A percentile compares a stretch with the other conserved stretches of the same genome.
Conservation (phyloP, 345 rosid genomes). For the Acer campestre region DNA sequence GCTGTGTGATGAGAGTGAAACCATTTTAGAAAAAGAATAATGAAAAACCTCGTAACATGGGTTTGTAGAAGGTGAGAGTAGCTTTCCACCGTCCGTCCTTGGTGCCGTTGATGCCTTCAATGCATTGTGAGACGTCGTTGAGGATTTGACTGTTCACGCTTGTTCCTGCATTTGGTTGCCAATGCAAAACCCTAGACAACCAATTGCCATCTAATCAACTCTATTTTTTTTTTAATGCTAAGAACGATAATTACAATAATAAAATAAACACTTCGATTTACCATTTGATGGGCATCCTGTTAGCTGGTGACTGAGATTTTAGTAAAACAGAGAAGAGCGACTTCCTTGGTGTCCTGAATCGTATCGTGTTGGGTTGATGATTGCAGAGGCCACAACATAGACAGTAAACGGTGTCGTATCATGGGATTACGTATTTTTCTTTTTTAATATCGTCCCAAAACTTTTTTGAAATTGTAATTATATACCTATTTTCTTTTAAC, state of each 20-base stretch:
- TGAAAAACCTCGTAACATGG: slow-evolving; percentile 49
- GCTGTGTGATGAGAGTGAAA: background rate
- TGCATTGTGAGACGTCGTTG: slow-evolving; percentile 78
- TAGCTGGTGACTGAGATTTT: background rate
- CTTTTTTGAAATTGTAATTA: no score
- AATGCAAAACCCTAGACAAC: slow-evolving; percentile 74
- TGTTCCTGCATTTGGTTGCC: slow-evolving; percentile 90
- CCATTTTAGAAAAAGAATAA: background rate
- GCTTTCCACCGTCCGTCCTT: slow-evolving; percentile 96
- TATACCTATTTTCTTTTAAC: no score
- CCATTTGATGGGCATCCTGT: slow-evolving; percentile 57
- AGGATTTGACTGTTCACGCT: slow-evolving; percentile 84
- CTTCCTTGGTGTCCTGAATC: background rate
- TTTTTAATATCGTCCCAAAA: no score
- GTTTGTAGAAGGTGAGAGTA: slow-evolving; percentile 70
- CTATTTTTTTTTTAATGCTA: background rate
- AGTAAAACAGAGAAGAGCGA: background rate
- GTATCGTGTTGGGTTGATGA: background rate
- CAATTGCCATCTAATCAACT: background rate
- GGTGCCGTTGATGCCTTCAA: slow-evolving; percentile 81
- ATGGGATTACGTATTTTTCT: no score
- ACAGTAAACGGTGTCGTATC: no score
- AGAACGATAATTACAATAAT: background rate
- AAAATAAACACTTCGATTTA: slow-evolving; percentile 1
- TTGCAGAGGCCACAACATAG: no score